Conservation (phyloP, 2,329 filamentous ascomycete species). For the Acarospora socialis region DNA sequence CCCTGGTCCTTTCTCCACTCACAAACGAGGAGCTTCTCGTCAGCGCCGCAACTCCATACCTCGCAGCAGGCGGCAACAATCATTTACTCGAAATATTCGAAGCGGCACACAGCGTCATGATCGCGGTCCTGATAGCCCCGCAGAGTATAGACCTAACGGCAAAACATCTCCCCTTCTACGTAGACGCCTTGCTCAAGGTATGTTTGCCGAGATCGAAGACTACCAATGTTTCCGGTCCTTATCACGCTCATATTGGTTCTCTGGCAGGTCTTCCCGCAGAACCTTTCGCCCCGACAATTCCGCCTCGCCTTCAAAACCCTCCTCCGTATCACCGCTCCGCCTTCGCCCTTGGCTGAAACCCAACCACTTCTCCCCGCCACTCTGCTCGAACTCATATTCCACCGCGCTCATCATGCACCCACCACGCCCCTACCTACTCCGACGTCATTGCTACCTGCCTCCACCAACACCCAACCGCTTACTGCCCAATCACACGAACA, state of each 20-base stretch:
- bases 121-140: conserved; percentile 68
- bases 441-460: conserved; percentile 21
- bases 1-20: conserved; percentile 50
- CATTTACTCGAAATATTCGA: conserved; percentile 64
- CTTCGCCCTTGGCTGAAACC: conserved; percentile 55
- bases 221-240: neutral
- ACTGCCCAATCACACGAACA: conserved; percentile 18
- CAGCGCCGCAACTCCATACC: conserved; percentile 58
- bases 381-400: conserved; percentile 61
- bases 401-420: conserved; percentile 45
- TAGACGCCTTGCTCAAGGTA: conserved; percentile 59
- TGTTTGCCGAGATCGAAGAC: conserved; percentile 10
- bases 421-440: conserved; percentile 33
- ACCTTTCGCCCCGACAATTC: conserved; percentile 73
- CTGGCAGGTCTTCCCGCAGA: conserved; percentile 53
- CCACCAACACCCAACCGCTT: conserved; percentile 21
- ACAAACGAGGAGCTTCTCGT: conserved; percentile 61
- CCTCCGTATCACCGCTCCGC: conserved; percentile 67
- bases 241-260: conserved; percentile 4
- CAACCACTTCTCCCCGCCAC: conserved; percentile 69
- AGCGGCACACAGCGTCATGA: conserved; percentile 67
- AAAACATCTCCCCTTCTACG: conserved; percentile 65
- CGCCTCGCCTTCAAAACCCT: conserved; percentile 76
- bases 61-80: conserved; percentile 44
- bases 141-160: conserved; percentile 59